A percentile compares a stretch with the other conserved stretches of the same genome.
These are phyloP conservation scores for Psilocybe cyanescens DNA, from an alignment of 768 basidiomycete species.

Conservation along the genomic window DNA sequence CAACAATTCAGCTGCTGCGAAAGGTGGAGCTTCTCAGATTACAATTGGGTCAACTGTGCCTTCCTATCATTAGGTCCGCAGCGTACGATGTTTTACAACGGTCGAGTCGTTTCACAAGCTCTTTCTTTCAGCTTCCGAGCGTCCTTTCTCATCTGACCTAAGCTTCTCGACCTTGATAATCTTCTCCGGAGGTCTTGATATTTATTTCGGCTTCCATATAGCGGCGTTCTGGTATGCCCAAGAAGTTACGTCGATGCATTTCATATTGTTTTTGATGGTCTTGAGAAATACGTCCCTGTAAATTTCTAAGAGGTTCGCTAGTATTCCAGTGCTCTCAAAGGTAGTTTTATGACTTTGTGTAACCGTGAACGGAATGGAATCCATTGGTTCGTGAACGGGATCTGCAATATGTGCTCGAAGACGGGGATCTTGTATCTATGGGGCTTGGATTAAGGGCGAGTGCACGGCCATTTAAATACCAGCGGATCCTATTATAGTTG, in stretches of 20 bases:
- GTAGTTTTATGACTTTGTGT: neutral
- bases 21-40: neutral
- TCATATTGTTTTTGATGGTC: neutral
- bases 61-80: neutral
- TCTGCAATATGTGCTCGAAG: neutral
- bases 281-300: neutral
- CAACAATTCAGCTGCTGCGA: neutral
- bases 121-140: neutral
- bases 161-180: neutral
- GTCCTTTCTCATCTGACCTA: neutral
- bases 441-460: neutral
- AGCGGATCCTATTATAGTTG: neutral
- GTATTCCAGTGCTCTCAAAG: neutral
- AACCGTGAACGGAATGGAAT: neutral
- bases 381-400: neutral
- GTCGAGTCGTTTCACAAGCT: neutral
- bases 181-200: neutral
- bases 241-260: neutral
- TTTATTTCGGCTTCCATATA: neutral
- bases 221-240: neutral
- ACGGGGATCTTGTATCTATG: neutral
- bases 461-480: neutral
- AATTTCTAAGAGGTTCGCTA: neutral
- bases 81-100: neutral
- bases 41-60: neutral